Conservation (phyloP, 169 alveolate genomes). For the Eimeria nieschulzi region DNA sequence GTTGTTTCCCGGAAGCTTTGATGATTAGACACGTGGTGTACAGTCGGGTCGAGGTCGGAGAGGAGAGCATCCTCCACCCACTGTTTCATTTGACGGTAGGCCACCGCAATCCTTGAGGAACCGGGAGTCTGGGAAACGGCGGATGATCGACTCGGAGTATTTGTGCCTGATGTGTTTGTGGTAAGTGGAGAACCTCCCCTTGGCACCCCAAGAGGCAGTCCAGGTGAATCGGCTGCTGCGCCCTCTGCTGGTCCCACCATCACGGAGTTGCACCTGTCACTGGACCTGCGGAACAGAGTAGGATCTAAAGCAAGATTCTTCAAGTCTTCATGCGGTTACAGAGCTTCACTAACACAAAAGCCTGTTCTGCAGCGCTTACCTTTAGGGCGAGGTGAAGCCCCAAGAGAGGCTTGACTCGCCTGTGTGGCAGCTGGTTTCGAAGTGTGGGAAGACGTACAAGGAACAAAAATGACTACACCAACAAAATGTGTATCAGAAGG, state of each 20-base stretch:
- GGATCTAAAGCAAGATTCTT: not conserved
- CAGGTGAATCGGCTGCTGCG: not conserved
- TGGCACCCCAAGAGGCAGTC: conserved; percentile 13
- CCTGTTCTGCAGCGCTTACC: not conserved
- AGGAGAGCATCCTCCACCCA: conserved; percentile 36
- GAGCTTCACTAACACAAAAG: not conserved
- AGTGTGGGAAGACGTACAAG: not conserved
- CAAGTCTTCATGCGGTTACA: not conserved
- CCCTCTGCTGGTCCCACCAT: not conserved
- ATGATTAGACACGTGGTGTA: conserved; percentile 1
- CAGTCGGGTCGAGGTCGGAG: conserved; percentile 40
- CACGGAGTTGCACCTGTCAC: not conserved
- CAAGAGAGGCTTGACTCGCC: not conserved
- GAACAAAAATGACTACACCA: not conserved
- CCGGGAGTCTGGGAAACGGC: conserved; percentile 16
- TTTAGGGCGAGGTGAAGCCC: not conserved
- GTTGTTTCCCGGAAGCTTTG: not conserved
- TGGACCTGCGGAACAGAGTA: not conserved
- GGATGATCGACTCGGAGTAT: not conserved
- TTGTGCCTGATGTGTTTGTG: conserved; percentile 1
- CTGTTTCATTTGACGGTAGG: conserved; percentile 33
- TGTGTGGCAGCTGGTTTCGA: not conserved
- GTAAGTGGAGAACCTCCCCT: not conserved
- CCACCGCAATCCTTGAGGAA: conserved; percentile 24
- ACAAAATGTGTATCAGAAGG: not conserved